These are phyloP conservation scores for Lomentospora prolificans DNA, from an alignment of 2,329 filamentous ascomycete genomes.

Conservation along the genomic window DNA sequence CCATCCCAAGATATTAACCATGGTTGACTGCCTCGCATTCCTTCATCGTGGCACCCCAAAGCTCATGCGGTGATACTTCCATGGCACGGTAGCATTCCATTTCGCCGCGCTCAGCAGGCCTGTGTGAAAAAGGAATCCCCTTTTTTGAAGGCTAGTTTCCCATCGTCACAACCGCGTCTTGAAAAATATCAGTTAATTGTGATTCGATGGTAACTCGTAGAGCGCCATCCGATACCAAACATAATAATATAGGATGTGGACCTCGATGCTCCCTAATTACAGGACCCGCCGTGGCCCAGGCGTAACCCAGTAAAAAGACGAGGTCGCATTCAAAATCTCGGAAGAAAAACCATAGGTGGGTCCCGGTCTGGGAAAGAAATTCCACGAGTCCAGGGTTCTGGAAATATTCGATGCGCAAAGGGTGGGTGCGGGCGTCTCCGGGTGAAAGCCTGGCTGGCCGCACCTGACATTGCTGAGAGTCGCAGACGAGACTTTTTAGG, in stretches of 20 bases:
- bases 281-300: too few species aligned
- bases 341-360: not conserved
- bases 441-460: not conserved
- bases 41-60: not conserved
- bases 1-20: too few species aligned
- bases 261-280: too few species aligned
- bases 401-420: not conserved
- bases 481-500: not conserved
- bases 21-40: too few species aligned
- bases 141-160: not conserved
- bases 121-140: not conserved
- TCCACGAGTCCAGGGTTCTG: not conserved
- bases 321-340: not conserved
- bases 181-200: too few species aligned
- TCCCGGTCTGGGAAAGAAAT: not conserved
- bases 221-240: too few species aligned
- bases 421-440: not conserved
- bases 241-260: too few species aligned
- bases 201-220: too few species aligned
- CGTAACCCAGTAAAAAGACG: not conserved
- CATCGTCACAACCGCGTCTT: not conserved
- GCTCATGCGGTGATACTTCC: not conserved
- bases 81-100: not conserved
- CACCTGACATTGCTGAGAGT: not conserved
- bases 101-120: not conserved